Evolutionary conservation across 805 yeast species (phyloP), one percentile per base, ranked within the genome.

Genomic region (Myxozyma neotropica): DNA sequence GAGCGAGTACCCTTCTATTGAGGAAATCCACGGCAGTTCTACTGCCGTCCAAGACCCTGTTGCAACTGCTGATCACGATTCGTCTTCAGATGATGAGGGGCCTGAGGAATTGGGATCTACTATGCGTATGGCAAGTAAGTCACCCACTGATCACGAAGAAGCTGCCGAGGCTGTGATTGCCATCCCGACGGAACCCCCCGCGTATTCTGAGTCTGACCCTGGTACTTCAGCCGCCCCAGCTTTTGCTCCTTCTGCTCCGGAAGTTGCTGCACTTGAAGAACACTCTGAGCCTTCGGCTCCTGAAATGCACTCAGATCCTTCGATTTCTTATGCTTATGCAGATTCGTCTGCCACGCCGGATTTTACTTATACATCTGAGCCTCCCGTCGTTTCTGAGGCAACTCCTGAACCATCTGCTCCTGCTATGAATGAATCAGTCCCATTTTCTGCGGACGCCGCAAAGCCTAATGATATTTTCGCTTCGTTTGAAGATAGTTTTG

Each of bases 1-100:
- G 2, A n/a, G 21, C 21, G 43, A 48, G 7, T 48, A 48, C 24
- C 73, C 73, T 1, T 66, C 72, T 8, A 62, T 68, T 19, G 63
- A 58, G 43, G 70, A 68, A 19, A 53, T 67, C 4, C 33, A 44
- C 13, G 27, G 23, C 8, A 35, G 58, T 13, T 67, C 65, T 4
- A 68, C n/a, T 5, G n/a, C 51, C 19, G 46, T 3, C 61, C 13
- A 44, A 59, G 48, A 70, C 15, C 64, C 60, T 3, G 72, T 67
- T n/a, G 70, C 61, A 5, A 63, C 67, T 10, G 69, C 19, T 17
- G 60, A 33, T 12, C 31, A 27, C 5, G 70, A 67, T 10, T 54
- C 65, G 44, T 66, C 71, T 26, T 69, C 68, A 17, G 74, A 70
- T 27, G 69, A 68, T 5, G 74, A 69, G 23, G 72, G 63, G 4